Percentiles rank a stretch among this genome's conserved stretches.
phyloP scores from a whole-genome alignment of 768 basidiomycete species.

The Clathrus columnatus region DNA sequence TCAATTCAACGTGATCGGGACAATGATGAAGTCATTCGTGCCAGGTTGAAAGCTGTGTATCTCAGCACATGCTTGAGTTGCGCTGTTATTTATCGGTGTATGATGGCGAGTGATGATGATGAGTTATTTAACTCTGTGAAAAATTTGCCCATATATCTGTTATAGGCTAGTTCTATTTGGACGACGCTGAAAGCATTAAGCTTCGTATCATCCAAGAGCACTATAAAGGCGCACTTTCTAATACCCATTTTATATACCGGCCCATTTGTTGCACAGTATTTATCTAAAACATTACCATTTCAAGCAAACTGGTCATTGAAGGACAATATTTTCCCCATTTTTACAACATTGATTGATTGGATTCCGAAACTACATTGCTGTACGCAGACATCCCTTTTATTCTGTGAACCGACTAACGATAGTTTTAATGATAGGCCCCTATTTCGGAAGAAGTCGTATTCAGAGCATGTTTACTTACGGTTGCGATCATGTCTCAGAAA shows the following conservation, averaged over 20 bases:
- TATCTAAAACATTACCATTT: constrained; percentile 42
- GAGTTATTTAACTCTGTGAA: background rate
- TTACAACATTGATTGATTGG: constrained; percentile 51
- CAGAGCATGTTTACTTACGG: constrained; percentile 70
- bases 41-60: constrained; percentile 61
- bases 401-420: background rate
- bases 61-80: constrained; percentile 55
- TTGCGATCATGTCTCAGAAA: constrained; percentile 59
- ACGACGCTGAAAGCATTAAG: constrained; percentile 22
- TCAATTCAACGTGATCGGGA: constrained; percentile 64
- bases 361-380: constrained; percentile 58
- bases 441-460: constrained; percentile 92
- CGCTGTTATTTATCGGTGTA: constrained; percentile 32
- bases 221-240: constrained; percentile 42
- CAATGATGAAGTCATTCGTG: constrained; percentile 78
- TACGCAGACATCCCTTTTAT: constrained; percentile 18
- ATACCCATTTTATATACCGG: constrained; percentile 71
- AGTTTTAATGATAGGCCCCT: constrained; percentile 51
- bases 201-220: constrained; percentile 20
- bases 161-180: constrained; percentile 31
- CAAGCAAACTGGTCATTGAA: constrained; percentile 42
- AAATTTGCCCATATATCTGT: constrained; percentile 14
- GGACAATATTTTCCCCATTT: constrained; percentile 28
- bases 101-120: constrained; percentile 29
- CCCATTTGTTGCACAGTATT: constrained; percentile 53